A percentile compares a stretch with the other conserved stretches of the same genome.
Conservation (phyloP, 306 rosid species). For the Parietaria judaica region DNA sequence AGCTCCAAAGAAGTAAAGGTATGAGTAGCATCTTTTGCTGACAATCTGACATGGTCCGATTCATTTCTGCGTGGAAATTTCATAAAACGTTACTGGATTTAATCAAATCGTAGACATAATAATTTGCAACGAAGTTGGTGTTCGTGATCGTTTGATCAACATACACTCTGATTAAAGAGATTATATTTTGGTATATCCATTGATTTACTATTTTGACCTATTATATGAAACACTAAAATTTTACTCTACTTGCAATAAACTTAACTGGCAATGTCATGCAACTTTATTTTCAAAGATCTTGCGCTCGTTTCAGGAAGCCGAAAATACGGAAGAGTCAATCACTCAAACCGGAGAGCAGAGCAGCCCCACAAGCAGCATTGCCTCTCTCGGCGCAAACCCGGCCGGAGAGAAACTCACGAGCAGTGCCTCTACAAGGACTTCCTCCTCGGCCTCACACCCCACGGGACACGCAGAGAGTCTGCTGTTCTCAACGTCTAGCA, state of each 20-base stretch:
- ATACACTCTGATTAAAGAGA: no score
- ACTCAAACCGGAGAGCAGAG: conserved; percentile 35
- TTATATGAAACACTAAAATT: no score
- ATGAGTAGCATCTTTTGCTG: not conserved
- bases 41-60: not conserved
- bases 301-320: conserved; percentile 31
- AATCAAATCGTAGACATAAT: no score
- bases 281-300: no score
- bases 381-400: conserved; percentile 39
- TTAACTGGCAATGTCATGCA: no score
- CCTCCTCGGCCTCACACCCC: conserved; percentile 42
- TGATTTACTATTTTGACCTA: no score
- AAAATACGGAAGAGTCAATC: conserved; percentile 15
- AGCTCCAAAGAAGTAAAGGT: conserved; percentile 38
- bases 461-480: conserved; percentile 37
- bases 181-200: no score
- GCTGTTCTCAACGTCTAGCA: conserved; percentile 12
- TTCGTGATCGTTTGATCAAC: no score
- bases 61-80: not conserved
- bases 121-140: no score
- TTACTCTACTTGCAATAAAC: no score
- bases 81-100: no score
- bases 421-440: conserved; percentile 22
- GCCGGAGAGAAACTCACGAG: conserved; percentile 29
- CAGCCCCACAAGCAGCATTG: conserved; percentile 22